These are phyloP conservation scores for Saturnispora halmiae DNA, from an alignment of 805 yeast genomes.

Conservation along the genomic window DNA sequence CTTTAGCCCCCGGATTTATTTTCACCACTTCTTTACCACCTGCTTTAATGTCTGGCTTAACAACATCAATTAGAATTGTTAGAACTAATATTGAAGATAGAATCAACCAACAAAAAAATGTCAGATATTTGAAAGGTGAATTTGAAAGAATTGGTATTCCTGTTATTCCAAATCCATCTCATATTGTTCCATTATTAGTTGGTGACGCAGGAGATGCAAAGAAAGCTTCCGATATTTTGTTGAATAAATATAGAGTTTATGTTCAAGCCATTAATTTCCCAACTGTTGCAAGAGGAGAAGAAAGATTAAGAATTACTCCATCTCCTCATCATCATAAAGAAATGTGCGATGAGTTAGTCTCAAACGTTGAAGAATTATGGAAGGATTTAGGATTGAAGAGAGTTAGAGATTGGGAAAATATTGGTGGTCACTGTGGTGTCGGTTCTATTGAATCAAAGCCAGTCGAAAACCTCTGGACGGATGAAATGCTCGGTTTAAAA, in stretches of 20 bases:
- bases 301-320: conserved; percentile 95
- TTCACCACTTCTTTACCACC: conserved; percentile 97
- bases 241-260: conserved; percentile 77
- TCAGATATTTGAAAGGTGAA: conserved; percentile 72
- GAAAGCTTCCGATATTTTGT: conserved; percentile 78
- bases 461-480: conserved; percentile 79
- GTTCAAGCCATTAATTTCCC: conserved; percentile 99
- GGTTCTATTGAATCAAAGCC: conserved; percentile 42
- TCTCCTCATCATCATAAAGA: conserved; percentile 90
- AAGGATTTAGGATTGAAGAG: conserved; percentile 64
- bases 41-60: conserved; percentile 93
- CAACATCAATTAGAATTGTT: conserved; percentile 78
- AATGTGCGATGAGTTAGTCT: conserved; percentile 64
- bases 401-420: conserved; percentile 62
- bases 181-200: conserved; percentile 88
- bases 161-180: conserved; percentile 95
- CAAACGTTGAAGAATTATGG: conserved; percentile 76
- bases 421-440: conserved; percentile 90
- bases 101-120: conserved; percentile 73
- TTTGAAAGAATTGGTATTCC: conserved; percentile 74
- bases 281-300: conserved; percentile 92
- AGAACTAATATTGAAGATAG: conserved; percentile 71
- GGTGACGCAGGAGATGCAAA: conserved; percentile 94
- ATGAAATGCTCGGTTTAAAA: conserved; percentile 57
- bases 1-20: conserved; percentile 94